These are phyloP conservation scores for Trichoderma oligosporum DNA, from an alignment of 2,329 filamentous ascomycete genomes.

Conservation along the genomic window DNA sequence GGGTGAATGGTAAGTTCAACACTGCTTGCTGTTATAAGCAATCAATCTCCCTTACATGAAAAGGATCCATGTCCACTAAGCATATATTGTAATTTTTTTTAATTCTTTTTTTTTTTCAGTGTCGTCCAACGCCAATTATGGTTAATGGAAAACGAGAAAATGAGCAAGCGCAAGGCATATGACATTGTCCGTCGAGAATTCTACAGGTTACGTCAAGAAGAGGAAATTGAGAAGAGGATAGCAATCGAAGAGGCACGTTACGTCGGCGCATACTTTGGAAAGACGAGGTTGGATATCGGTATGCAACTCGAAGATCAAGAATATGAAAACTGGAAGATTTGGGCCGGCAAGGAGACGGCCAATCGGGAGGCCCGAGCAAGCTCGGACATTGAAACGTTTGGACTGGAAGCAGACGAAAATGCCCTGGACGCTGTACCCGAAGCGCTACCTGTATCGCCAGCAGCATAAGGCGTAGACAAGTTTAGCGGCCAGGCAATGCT, in stretches of 20 bases:
- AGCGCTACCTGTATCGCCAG: slow-evolving; percentile 1
- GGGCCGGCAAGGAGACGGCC: slow-evolving; percentile 57
- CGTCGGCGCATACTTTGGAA: slow-evolving; percentile 86
- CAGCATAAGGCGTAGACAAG: neutral
- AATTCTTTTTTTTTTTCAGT: slow-evolving; percentile 44
- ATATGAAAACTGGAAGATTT: slow-evolving; percentile 81
- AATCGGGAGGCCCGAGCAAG: slow-evolving; percentile 39
- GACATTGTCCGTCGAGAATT: slow-evolving; percentile 86
- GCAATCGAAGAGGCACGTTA: slow-evolving; percentile 82
- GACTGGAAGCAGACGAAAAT: slow-evolving; percentile 32
- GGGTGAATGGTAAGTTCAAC: slow-evolving; percentile 70
- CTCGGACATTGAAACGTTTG: slow-evolving; percentile 43
- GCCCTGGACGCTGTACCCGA: slow-evolving; percentile 27
- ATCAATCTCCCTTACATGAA: no score
- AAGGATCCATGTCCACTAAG: no score
- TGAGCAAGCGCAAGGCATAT: slow-evolving; percentile 69
- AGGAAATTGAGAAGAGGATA: slow-evolving; percentile 78
- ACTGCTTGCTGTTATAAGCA: neutral
- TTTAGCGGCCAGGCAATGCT: neutral
- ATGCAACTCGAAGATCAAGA: slow-evolving; percentile 76
- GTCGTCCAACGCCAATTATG: slow-evolving; percentile 89
- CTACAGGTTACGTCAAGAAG: slow-evolving; percentile 74
- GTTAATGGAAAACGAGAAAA: slow-evolving; percentile 65
- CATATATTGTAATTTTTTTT: no score
- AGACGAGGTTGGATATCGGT: slow-evolving; percentile 67